A percentile compares a stretch with the other conserved stretches of the same genome.
phyloP scores from a whole-genome alignment of 2,329 filamentous ascomycete species.

The Arthroderma sp. region DNA sequence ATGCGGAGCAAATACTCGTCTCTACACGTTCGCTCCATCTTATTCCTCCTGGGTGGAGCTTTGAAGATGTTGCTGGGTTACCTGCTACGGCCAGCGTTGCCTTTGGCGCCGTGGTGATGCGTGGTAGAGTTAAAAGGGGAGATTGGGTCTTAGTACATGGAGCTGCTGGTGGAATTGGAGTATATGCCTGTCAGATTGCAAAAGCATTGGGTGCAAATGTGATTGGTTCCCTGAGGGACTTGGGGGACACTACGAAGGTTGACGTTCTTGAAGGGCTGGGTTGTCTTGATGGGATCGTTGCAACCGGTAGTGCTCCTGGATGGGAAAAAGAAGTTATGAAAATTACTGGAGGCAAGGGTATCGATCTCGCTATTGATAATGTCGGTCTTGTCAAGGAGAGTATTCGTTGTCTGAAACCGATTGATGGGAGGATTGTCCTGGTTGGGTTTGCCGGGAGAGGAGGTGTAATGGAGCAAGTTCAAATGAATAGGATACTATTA shows the following conservation, averaged over 20 bases:
- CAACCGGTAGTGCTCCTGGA: constrained; percentile 9
- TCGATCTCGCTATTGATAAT: constrained; percentile 46
- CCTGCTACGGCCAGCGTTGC: constrained; percentile 42
- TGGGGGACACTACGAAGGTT: constrained; percentile 11
- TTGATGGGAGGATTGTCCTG: constrained; percentile 42
- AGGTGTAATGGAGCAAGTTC: constrained; percentile 41
- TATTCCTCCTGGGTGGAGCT: constrained; percentile 35
- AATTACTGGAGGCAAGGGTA: constrained; percentile 37
- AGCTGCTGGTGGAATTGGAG: constrained; percentile 42
- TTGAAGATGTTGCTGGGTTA: constrained; percentile 40
- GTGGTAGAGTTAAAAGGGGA: constrained; percentile 28
- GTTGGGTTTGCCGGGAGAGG: constrained; percentile 45
- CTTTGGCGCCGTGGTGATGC: constrained; percentile 32
- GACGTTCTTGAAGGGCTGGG: background rate
- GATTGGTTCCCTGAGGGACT: constrained; percentile 41
- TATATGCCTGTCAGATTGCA: constrained; percentile 45
- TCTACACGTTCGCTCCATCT: constrained; percentile 27
- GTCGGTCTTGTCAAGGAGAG: constrained; percentile 45
- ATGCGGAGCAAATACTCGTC: constrained; percentile 39
- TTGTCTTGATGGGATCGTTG: constrained; percentile 8
- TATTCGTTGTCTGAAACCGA: constrained; percentile 38
- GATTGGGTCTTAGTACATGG: constrained; percentile 44
- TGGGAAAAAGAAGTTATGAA: constrained; percentile 43
- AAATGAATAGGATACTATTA: constrained; percentile 42
- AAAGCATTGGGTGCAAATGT: constrained; percentile 41